A percentile compares a stretch with the other conserved stretches of the same genome.
Evolutionary conservation across 108 stramenopile species (phyloP).

Genomic region (Skeletonema potamos): DNA sequence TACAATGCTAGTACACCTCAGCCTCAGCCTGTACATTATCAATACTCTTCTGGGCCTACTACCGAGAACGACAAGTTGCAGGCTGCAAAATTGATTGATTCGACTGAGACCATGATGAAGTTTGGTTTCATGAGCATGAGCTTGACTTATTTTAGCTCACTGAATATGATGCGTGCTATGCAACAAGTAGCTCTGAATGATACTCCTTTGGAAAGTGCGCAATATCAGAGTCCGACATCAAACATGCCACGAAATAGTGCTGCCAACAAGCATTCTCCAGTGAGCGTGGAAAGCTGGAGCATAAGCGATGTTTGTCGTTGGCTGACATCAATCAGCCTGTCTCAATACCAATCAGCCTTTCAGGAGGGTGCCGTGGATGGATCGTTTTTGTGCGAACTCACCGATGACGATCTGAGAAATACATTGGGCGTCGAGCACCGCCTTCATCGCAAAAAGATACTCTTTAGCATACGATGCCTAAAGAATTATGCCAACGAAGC

Average conservation of each 20-base stretch:
- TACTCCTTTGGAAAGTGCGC: slow-evolving; percentile 3
- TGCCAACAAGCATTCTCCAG: slow-evolving; percentile 1
- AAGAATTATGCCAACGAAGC: slow-evolving; percentile 32
- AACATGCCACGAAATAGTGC: not conserved
- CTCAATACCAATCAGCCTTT: slow-evolving; percentile 82
- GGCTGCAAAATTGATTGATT: slow-evolving; percentile 84
- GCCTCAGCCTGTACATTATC: slow-evolving; percentile 9
- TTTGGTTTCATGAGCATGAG: slow-evolving; percentile 92
- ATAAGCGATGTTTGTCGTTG: slow-evolving; percentile 83
- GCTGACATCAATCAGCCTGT: slow-evolving; percentile 77
- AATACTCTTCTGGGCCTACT: slow-evolving; percentile 29
- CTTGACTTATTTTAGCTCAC: slow-evolving; percentile 84
- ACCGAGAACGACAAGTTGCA: slow-evolving; percentile 68
- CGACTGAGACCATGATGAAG: slow-evolving; percentile 90
- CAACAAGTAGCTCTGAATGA: slow-evolving; percentile 53
- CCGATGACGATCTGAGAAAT: slow-evolving; percentile 86
- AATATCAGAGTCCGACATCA: not conserved
- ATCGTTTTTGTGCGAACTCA: slow-evolving; percentile 83
- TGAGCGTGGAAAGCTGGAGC: slow-evolving; percentile 78
- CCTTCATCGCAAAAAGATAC: slow-evolving; percentile 90
- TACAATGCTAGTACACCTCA: not conserved
- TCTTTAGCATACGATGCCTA: slow-evolving; percentile 57
- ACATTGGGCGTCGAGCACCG: slow-evolving; percentile 89
- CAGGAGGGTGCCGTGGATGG: slow-evolving; percentile 87
- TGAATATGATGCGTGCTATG: slow-evolving; percentile 93